Conservation (phyloP, 2,329 filamentous ascomycete genomes). For the Lomentospora prolificans region DNA sequence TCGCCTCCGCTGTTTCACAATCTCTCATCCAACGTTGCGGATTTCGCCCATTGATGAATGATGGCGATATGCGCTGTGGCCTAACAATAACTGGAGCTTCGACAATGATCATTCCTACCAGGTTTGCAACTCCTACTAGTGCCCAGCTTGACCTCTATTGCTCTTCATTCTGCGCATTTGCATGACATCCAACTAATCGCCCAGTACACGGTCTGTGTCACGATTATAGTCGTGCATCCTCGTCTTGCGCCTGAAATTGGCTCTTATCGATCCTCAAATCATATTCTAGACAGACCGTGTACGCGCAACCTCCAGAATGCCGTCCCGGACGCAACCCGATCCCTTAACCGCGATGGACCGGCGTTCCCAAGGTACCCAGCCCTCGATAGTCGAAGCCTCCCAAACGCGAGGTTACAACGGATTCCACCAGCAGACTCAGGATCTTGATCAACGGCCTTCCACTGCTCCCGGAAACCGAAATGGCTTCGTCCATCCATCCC, state of each 20-base stretch:
- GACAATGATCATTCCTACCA: neutral
- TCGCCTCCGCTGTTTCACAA: neutral
- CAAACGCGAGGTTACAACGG: constrained; percentile 8
- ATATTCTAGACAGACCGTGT: neutral
- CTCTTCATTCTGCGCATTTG: neutral
- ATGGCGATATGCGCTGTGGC: neutral
- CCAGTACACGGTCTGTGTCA: neutral
- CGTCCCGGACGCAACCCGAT: neutral
- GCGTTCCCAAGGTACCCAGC: neutral
- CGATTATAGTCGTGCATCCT: neutral
- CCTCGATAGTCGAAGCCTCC: constrained; percentile 8
- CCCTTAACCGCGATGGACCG: neutral
- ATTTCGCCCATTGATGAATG: neutral
- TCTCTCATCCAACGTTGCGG: neutral
- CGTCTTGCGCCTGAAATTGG: no score
- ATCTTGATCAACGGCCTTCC: constrained; percentile 25
- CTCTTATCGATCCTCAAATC: neutral
- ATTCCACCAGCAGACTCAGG: constrained; percentile 18
- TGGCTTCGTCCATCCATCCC: constrained; percentile 17
- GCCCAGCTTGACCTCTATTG: neutral
- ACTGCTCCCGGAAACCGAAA: constrained; percentile 36
- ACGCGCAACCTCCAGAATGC: constrained; percentile 1
- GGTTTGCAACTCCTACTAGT: neutral
- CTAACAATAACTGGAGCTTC: neutral
- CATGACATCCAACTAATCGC: neutral